These are phyloP conservation scores for Suhomyces bolitotheri DNA, from an alignment of 1,139 yeast genomes.

Conservation along the genomic window DNA sequence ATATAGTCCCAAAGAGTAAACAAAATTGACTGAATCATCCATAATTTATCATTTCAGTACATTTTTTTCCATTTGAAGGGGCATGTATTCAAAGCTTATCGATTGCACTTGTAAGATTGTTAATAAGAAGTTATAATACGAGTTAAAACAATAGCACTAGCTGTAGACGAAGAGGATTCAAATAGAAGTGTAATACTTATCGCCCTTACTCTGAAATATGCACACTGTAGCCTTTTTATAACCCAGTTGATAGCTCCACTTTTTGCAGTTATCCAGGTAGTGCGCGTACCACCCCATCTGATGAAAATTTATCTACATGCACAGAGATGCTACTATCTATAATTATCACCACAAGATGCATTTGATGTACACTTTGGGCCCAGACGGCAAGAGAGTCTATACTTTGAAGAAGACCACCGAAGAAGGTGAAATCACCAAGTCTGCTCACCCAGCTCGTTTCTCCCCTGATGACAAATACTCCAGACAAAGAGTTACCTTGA, in stretches of 20 bases:
- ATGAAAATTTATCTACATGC: constrained; percentile 11
- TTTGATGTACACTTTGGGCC: constrained; percentile 96
- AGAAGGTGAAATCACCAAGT: constrained; percentile 91
- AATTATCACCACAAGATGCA: constrained; percentile 59
- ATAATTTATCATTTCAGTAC: no score
- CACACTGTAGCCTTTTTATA: no score
- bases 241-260: background rate
- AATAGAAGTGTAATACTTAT: no score
- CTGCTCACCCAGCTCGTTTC: constrained; percentile 99
- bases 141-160: no score
- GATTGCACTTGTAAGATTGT: no score
- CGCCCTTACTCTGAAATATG: no score
- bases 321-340: background rate
- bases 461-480: constrained; percentile 99
- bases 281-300: constrained; percentile 11
- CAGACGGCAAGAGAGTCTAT: constrained; percentile 93
- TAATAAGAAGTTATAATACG: no score
- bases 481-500: constrained; percentile 96
- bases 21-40: no score
- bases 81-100: no score
- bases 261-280: constrained; percentile 9
- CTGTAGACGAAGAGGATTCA: no score
- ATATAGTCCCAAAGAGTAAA: no score
- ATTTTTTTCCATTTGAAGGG: no score
- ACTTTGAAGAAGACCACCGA: constrained; percentile 82